A percentile compares a stretch with the other conserved stretches of the same genome.
Conservation (phyloP, 225 moss, liverwort and hornwort species). For the Anthoceros angustus region DNA sequence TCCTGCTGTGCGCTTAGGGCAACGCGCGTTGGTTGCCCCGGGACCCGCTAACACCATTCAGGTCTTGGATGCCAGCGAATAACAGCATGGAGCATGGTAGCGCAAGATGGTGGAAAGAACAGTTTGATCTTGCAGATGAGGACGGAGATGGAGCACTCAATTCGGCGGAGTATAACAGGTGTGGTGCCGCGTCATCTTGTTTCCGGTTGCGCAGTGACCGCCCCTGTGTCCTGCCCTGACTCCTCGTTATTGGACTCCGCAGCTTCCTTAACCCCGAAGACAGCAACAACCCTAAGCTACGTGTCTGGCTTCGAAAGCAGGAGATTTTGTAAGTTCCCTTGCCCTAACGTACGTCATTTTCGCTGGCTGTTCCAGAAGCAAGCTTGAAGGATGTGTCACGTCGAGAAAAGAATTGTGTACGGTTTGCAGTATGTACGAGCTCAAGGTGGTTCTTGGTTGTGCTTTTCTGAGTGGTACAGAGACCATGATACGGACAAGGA, state of each 20-base stretch:
- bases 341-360: neutral
- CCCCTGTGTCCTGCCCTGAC: neutral
- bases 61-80: conserved; percentile 16
- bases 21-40: too few species aligned
- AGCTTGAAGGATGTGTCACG: neutral
- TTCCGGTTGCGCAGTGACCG: neutral
- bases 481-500: conserved; percentile 31
- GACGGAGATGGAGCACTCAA: conserved; percentile 51
- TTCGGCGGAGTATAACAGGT: conserved; percentile 46
- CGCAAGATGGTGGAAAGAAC: conserved; percentile 63
- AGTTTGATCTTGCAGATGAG: conserved; percentile 47
- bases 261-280: conserved; percentile 76
- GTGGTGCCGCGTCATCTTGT: neutral
- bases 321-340: conserved; percentile 30
- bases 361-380: too few species aligned
- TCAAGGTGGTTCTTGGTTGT: neutral
- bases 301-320: conserved; percentile 45
- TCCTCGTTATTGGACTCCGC: neutral
- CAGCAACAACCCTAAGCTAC: conserved; percentile 38
- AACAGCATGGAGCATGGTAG: conserved; percentile 38
- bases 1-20: too few species aligned
- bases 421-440: neutral
- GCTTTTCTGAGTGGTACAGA: conserved; percentile 16
- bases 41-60: neutral
- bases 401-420: neutral